A percentile compares a stretch with the other conserved stretches of the same genome.
These are phyloP conservation scores for Collybia nuda DNA, from an alignment of 768 basidiomycete species.

Conservation along the genomic window DNA sequence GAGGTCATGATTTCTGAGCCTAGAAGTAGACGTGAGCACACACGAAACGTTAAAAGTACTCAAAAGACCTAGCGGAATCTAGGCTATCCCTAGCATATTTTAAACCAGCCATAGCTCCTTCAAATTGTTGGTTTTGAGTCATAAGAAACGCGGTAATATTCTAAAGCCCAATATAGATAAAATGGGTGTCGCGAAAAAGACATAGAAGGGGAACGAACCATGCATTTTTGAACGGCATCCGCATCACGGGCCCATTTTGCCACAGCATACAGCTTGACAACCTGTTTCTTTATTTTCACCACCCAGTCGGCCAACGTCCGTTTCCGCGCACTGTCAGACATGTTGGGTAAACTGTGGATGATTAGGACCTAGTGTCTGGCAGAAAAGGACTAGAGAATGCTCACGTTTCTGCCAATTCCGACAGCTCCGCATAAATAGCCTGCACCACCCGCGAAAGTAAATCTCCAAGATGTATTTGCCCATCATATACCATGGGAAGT, in stretches of 20 bases:
- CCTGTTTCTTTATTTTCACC: conserved; percentile 86
- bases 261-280: conserved; percentile 85
- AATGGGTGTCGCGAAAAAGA: neutral
- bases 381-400: conserved; percentile 19
- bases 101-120: conserved; percentile 61
- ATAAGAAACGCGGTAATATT: conserved; percentile 87
- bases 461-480: conserved; percentile 72
- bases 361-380: too few relatives aligned
- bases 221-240: conserved; percentile 81
- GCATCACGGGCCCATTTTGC: conserved; percentile 87
- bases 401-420: conserved; percentile 85
- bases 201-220: conserved; percentile 45
- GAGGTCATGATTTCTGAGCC: conserved; percentile 91
- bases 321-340: conserved; percentile 80
- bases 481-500: conserved; percentile 71
- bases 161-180: conserved; percentile 34
- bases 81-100: conserved; percentile 67
- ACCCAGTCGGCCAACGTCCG: conserved; percentile 86
- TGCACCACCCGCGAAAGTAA: conserved; percentile 76
- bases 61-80: conserved; percentile 71
- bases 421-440: conserved; percentile 79
- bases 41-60: neutral
- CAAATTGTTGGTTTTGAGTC: conserved; percentile 84
- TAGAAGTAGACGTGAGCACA: conserved; percentile 22
- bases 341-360: conserved; percentile 63